Evolutionary conservation across 2,329 filamentous ascomycete species (phyloP).

Genomic region (Diplocarpon mali): DNA sequence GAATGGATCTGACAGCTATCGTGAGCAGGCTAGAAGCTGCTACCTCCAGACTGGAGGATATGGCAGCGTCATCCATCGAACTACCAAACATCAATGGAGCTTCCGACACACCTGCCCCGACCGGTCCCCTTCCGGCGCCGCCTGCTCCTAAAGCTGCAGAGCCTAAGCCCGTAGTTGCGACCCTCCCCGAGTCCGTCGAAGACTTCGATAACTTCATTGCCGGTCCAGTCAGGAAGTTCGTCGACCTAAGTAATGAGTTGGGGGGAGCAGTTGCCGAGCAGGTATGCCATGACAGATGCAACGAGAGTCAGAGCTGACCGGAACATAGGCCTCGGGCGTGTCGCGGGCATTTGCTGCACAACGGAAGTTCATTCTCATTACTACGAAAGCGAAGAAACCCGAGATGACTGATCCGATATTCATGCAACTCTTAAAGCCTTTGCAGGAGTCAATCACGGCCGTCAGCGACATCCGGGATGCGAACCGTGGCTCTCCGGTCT

Average conservation of each 20-base stretch:
- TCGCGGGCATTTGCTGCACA: slow-evolving; percentile 66
- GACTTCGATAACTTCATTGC: slow-evolving; percentile 77
- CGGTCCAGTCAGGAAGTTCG: slow-evolving; percentile 64
- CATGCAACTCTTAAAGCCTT: slow-evolving; percentile 72
- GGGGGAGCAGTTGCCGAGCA: slow-evolving; percentile 73
- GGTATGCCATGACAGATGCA: slow-evolving; percentile 35
- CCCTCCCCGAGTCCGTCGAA: slow-evolving; percentile 65
- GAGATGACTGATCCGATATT: slow-evolving; percentile 53
- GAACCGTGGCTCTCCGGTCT: slow-evolving; percentile 64
- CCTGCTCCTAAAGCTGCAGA: slow-evolving; percentile 33
- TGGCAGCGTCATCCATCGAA: slow-evolving; percentile 66
- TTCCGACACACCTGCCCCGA: slow-evolving; percentile 28
- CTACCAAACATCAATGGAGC: slow-evolving; percentile 38
- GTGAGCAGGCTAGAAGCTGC: slow-evolving; percentile 81
- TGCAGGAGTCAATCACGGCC: slow-evolving; percentile 70
- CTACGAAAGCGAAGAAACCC: slow-evolving; percentile 87
- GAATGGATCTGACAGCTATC: slow-evolving; percentile 22
- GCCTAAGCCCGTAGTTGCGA: slow-evolving; percentile 35
- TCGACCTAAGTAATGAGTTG: slow-evolving; percentile 64
- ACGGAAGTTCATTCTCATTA: slow-evolving; percentile 76
- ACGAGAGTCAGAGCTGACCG: slow-evolving; percentile 8
- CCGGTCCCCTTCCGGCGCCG: slow-evolving; percentile 25
- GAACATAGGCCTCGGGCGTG: slow-evolving; percentile 38
- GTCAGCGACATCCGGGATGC: slow-evolving; percentile 73
- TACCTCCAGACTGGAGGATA: slow-evolving; percentile 91